A percentile compares a stretch with the other conserved stretches of the same genome.
Evolutionary conservation across 1,139 yeast species (phyloP).

Genomic region (Blastobotrys illinoisensis): DNA sequence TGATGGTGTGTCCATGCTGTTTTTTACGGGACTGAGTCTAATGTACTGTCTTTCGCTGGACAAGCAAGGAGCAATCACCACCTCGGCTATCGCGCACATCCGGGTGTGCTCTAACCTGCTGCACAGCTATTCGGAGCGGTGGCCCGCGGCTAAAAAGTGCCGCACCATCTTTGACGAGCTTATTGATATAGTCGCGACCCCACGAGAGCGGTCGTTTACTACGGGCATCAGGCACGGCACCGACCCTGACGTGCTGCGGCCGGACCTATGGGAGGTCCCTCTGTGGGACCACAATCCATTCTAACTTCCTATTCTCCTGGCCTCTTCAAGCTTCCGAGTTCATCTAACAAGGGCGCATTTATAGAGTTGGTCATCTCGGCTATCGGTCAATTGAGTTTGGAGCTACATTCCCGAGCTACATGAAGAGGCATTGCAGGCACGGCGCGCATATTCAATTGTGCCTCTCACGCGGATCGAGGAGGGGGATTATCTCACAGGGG

Average conservation of each 20-base stretch:
- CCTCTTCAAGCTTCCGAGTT: too few species aligned
- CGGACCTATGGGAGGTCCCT: not conserved
- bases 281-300: not conserved
- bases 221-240: not conserved
- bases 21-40: conserved; percentile 13
- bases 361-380: not conserved
- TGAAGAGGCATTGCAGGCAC: not conserved
- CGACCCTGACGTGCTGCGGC: not conserved
- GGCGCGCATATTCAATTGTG: not conserved
- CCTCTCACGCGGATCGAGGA: not conserved
- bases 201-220: not conserved
- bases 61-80: conserved; percentile 6
- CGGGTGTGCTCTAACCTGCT: conserved; percentile 5
- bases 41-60: conserved; percentile 14
- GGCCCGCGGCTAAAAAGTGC: conserved; percentile 14
- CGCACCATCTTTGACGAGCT: conserved; percentile 12
- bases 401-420: not conserved
- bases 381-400: not conserved
- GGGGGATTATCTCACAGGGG: too few species aligned
- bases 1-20: conserved; percentile 12
- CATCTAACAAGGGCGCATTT: too few species aligned
- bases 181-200: conserved; percentile 3
- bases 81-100: conserved; percentile 9
- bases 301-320: not conserved
- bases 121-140: conserved; percentile 11